phyloP scores from a whole-genome alignment of 2,329 filamentous ascomycete species.

The Curvularia verruculosa region DNA sequence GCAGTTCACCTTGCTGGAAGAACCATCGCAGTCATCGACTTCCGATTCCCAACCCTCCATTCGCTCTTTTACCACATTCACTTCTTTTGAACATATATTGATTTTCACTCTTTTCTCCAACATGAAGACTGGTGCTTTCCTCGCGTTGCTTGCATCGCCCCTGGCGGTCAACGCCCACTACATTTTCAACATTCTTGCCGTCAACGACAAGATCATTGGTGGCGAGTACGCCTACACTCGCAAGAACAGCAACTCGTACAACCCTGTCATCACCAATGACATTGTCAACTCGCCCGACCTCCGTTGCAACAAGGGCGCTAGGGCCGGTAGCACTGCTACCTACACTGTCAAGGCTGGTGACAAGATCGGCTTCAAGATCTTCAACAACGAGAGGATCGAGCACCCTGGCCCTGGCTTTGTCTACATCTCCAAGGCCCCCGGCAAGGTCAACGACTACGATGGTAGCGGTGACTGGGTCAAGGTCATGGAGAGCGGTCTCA shows the following conservation, averaged over 20 bases:
- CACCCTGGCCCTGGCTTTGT: constrained; percentile 48
- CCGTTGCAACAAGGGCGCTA: constrained; percentile 47
- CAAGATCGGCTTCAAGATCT: constrained; percentile 58
- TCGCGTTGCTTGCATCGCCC: constrained; percentile 35
- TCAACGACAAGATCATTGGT: constrained; percentile 39
- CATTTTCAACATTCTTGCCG: constrained; percentile 47
- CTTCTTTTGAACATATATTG: constrained; percentile 17
- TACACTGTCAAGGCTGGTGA: constrained; percentile 53
- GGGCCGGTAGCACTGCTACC: constrained; percentile 42
- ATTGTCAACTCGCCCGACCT: constrained; percentile 44
- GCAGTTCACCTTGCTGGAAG: background rate
- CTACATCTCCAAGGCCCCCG: constrained; percentile 58
- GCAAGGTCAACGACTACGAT: constrained; percentile 72
- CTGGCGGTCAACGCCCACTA: constrained; percentile 41
- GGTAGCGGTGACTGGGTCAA: constrained; percentile 60
- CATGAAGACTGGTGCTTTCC: constrained; percentile 40
- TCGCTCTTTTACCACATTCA: constrained; percentile 15
- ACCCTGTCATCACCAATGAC: constrained; percentile 38
- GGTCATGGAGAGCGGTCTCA: constrained; percentile 43
- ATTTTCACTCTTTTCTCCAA: constrained; percentile 17
- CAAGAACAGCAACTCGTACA: constrained; percentile 47
- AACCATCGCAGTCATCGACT: constrained; percentile 13
- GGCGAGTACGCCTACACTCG: constrained; percentile 45
- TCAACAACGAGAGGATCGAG: constrained; percentile 57
- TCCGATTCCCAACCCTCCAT: constrained; percentile 12